Evolutionary conservation across 371 early-diverging fungal species (phyloP), one percentile per base, ranked within the genome.

Genomic region (Chytridiales sp.): DNA sequence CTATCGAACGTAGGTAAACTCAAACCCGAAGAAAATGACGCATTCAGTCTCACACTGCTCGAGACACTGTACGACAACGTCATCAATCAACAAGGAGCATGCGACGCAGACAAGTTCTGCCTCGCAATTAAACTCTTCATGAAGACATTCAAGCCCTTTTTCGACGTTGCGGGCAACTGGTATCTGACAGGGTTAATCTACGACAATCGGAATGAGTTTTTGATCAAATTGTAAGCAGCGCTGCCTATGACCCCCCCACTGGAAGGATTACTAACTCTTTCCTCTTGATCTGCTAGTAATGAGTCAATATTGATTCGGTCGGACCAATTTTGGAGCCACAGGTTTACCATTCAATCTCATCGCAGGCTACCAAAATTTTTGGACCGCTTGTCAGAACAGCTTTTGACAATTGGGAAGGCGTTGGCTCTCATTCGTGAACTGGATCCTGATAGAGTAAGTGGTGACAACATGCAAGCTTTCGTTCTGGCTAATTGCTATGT

Each of bases 391-490:
- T 52, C 17, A 11, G 1, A 3, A 48, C 36, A 5, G 30, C n/a
- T 49, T 3, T 4, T 59, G 38, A 5, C 49, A 22, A 40, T 49
- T 38, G 59, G 59, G 24, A 59, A 59, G 30, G 47, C 50, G 26
- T 19, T 59, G 47, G 15, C 50, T 4, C 36, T 39, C 19, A 21
- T 59, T 38, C 17, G 49, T 39, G 59, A 47, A 36, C 5, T 59
- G 36, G 40, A 59, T 47, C 59, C 48, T 3, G 59, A 59, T 19
- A 17, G 38, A 17, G 58, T 57, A 26, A 44, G 58, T 26, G 15
- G 17, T n/a, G 21, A 47, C 15, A 15, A 19, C 15, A 22, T n/a
- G 47, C 17, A 26, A 15, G 47, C 17, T 15, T 15, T 15, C 17
- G 15, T 47, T 19, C 15, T 47, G 4, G 13, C 26, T 30, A 27